Percentiles rank a stretch among this genome's conserved stretches.
Evolutionary conservation across 2,329 filamentous ascomycete species (phyloP).

Genomic region (Fusarium avenaceum): DNA sequence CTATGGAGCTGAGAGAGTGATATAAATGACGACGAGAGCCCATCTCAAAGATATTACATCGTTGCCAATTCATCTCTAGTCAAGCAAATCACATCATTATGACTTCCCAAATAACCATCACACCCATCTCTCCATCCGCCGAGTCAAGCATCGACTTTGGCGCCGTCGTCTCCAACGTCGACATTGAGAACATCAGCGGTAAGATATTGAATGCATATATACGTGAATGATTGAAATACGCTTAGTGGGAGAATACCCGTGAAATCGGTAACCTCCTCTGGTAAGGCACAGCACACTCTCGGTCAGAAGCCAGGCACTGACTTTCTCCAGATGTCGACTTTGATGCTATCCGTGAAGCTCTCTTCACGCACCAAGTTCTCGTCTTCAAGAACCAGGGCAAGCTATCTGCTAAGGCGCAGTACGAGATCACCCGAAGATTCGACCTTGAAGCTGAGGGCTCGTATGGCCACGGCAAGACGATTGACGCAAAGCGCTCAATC

Average conservation of each 20-base stretch:
- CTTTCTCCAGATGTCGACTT: slow-evolving; percentile 71
- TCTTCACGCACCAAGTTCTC: slow-evolving; percentile 77
- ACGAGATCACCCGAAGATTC: slow-evolving; percentile 79
- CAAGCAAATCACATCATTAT: slow-evolving; percentile 21
- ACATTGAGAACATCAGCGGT: slow-evolving; percentile 74
- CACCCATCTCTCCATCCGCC: slow-evolving; percentile 55
- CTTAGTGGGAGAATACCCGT: slow-evolving; percentile 66
- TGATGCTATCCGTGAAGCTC: slow-evolving; percentile 70
- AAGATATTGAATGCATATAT: slow-evolving; percentile 50
- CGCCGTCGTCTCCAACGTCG: slow-evolving; percentile 68
- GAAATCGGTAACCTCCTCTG: slow-evolving; percentile 71
- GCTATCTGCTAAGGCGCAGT: slow-evolving; percentile 78
- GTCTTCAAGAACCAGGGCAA: slow-evolving; percentile 77
- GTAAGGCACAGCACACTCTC: slow-evolving; percentile 54
- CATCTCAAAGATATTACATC: neutral
- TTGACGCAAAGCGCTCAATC: slow-evolving; percentile 74
- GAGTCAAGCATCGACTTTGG: slow-evolving; percentile 69
- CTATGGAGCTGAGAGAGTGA: neutral
- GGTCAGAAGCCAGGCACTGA: slow-evolving; percentile 34
- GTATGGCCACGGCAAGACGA: slow-evolving; percentile 83
- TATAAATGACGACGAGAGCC: slow-evolving; percentile 27
- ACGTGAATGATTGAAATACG: slow-evolving; percentile 20
- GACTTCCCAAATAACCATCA: slow-evolving; percentile 51
- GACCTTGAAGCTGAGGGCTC: slow-evolving; percentile 73
- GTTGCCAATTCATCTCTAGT: no score